Percentiles rank a stretch among this genome's conserved stretches.
These are phyloP conservation scores for Blastobotrys chiropterorum DNA, from an alignment of 805 yeast species.

Conservation along the genomic window DNA sequence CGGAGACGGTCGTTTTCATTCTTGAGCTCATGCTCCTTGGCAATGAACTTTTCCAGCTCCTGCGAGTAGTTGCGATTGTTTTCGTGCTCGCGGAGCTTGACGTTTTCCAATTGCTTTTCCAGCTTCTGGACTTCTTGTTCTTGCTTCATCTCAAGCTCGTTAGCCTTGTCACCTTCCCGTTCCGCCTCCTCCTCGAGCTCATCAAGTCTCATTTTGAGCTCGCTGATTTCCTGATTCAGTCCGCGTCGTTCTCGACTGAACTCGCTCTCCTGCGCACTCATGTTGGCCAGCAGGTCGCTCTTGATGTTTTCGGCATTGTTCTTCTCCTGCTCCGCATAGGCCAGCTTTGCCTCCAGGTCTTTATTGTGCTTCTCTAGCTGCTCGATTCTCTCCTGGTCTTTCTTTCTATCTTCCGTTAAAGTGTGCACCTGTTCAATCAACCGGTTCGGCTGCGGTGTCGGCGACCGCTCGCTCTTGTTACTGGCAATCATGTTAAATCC, in stretches of 20 bases:
- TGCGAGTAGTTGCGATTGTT: conserved; percentile 9
- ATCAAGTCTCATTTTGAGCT: conserved; percentile 39
- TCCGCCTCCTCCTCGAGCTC: conserved; percentile 43
- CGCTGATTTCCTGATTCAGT: conserved; percentile 46
- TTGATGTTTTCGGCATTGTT: conserved; percentile 39
- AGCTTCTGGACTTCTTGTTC: conserved; percentile 34
- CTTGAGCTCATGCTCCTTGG: conserved; percentile 7
- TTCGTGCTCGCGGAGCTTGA: conserved; percentile 28
- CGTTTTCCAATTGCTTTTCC: conserved; percentile 34
- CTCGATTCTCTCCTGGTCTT: conserved; percentile 25
- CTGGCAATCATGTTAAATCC: background rate
- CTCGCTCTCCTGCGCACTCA: conserved; percentile 60
- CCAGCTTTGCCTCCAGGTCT: conserved; percentile 30
- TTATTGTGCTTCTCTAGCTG: conserved; percentile 41
- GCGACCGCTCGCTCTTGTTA: background rate
- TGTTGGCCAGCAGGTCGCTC: conserved; percentile 58
- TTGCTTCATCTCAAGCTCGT: conserved; percentile 10
- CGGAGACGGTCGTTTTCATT: conserved; percentile 6
- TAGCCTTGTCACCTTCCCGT: conserved; percentile 27
- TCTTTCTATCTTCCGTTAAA: background rate
- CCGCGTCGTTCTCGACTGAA: conserved; percentile 46
- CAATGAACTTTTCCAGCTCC: conserved; percentile 10
- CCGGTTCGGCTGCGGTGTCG: background rate
- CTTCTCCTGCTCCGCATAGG: conserved; percentile 28
- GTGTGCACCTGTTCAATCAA: background rate